Evolutionary conservation across 192 early-diverging fungal genomes (phyloP).

Genomic region (Backusella circina): DNA sequence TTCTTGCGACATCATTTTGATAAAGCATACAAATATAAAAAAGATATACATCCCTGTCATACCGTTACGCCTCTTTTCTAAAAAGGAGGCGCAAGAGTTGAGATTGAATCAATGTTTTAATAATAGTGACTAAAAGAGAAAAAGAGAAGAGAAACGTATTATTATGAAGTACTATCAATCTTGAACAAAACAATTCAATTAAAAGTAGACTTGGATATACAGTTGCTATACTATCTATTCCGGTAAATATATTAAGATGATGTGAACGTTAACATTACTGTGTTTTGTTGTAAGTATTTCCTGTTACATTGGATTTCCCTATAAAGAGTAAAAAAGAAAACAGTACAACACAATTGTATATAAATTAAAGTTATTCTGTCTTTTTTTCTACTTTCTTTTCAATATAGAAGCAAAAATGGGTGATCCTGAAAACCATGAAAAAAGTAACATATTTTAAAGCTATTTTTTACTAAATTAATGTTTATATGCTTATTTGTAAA

Average conservation of each 20-base stretch:
- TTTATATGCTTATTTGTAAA: neutral
- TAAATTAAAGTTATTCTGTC: neutral
- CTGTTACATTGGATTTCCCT: neutral
- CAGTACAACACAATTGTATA: neutral
- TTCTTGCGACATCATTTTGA: neutral
- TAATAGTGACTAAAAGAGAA: neutral
- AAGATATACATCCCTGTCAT: neutral
- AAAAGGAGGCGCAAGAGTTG: neutral
- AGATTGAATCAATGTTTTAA: neutral
- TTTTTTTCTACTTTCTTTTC: neutral
- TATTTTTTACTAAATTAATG: neutral
- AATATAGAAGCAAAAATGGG: neutral
- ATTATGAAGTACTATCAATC: neutral
- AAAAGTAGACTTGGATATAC: neutral
- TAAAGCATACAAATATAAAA: neutral
- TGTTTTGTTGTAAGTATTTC: neutral
- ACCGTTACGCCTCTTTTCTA: neutral
- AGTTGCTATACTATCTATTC: neutral
- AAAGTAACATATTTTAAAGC: neutral
- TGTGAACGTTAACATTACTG: neutral
- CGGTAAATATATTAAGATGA: neutral
- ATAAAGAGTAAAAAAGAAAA: neutral
- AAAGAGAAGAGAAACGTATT: neutral
- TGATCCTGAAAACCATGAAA: neutral
- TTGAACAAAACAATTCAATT: neutral